These are phyloP conservation scores for Diaporthe nobilis DNA, from an alignment of 2,329 filamentous ascomycete species.

Conservation along the genomic window DNA sequence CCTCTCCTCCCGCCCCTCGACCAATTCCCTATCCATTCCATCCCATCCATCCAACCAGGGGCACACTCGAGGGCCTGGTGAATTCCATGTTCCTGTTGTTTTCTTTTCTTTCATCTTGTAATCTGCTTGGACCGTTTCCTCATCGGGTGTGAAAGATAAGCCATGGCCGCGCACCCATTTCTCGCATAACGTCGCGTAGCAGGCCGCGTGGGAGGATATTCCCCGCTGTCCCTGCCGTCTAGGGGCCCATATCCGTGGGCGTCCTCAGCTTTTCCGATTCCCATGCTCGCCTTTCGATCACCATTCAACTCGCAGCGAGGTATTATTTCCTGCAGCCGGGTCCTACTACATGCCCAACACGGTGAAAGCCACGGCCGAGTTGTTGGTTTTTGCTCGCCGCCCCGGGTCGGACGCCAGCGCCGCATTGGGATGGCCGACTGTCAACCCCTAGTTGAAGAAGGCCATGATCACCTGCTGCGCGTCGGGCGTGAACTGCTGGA, in stretches of 20 bases:
- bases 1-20: background rate
- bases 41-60: background rate
- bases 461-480: slow-evolving; percentile 84
- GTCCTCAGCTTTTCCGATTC: too few relatives aligned
- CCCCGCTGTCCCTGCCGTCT: background rate
- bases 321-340: background rate
- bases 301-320: background rate
- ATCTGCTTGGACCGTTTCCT: background rate
- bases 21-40: background rate
- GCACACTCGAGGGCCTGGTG: slow-evolving; percentile 9
- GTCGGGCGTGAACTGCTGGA: slow-evolving; percentile 82
- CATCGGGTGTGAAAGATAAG: background rate
- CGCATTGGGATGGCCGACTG: slow-evolving; percentile 13
- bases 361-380: slow-evolving; percentile 28
- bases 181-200: background rate
- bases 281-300: background rate
- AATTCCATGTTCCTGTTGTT: background rate
- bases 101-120: background rate
- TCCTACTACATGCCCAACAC: slow-evolving; percentile 16
- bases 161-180: background rate
- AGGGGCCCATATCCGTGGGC: background rate
- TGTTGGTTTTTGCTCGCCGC: slow-evolving; percentile 14
- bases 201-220: background rate
- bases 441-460: slow-evolving; percentile 75
- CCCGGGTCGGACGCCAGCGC: slow-evolving; percentile 24